Conservation (phyloP, 768 basidiomycete species). For the Rhizopogon vulgaris region DNA sequence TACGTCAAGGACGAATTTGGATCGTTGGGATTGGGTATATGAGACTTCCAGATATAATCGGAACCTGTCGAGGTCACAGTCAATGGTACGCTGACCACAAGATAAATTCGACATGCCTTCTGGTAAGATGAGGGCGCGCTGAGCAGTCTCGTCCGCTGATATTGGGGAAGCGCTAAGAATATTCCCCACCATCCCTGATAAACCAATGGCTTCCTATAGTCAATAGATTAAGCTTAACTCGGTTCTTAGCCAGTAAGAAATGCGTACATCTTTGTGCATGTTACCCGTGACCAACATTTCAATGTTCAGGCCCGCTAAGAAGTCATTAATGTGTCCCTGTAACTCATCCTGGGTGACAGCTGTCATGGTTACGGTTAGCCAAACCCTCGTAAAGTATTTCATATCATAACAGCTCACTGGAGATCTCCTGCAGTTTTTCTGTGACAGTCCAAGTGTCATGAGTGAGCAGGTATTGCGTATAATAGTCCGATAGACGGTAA, state of each 20-base stretch:
- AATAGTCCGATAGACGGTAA: conserved; percentile 74
- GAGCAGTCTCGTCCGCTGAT: conserved; percentile 48
- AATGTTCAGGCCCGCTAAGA: conserved; percentile 63
- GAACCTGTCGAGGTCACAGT: conserved; percentile 41
- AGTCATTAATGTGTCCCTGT: conserved; percentile 46
- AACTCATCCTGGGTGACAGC: conserved; percentile 71
- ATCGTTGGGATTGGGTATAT: conserved; percentile 78
- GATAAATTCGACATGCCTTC: conserved; percentile 37
- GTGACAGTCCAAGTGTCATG: conserved; percentile 70
- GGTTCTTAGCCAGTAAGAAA: not conserved
- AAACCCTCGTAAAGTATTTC: too few relatives aligned
- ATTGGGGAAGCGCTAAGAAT: conserved; percentile 52
- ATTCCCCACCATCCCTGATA: conserved; percentile 68
- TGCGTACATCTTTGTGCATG: conserved; percentile 69
- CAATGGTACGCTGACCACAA: conserved; percentile 1
- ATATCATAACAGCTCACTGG: conserved; percentile 43
- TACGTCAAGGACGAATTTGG: conserved; percentile 85
- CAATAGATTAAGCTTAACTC: not conserved
- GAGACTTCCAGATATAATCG: conserved; percentile 59
- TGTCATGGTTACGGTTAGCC: conserved; percentile 20
- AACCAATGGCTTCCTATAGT: conserved; percentile 64
- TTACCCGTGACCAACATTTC: conserved; percentile 81
- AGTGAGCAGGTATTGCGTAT: conserved; percentile 61
- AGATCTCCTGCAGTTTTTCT: conserved; percentile 72
- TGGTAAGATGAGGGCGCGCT: conserved; percentile 62